Evolutionary conservation across 352 stramenopile species (phyloP), one percentile per base, ranked within the genome.

Genomic region (Pythium brassicae): DNA sequence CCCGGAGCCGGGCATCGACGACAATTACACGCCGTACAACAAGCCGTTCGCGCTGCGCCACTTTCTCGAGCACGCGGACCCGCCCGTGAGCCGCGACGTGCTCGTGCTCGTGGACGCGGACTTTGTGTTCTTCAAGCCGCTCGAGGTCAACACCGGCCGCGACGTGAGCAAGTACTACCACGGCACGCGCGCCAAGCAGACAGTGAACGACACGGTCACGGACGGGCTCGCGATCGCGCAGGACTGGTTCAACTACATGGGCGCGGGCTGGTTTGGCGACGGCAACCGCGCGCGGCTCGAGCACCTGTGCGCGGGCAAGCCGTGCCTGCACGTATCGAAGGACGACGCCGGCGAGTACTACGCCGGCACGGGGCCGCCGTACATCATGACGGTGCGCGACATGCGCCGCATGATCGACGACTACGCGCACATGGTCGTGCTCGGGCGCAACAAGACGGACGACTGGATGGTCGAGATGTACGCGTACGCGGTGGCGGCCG

Each of bases 11-110:
- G 68, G 67, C 42, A 53, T 80, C n/a, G 62, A 65, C 25, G 72
- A 86, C 59, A 2, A 56, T 19, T 86, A 82, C 61, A 68, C 61
- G 20, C 70, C 73, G 27, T 83, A 82, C 63, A 83, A 82, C 59
- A 85, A 85, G 43, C 72, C 75, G 25, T 83, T 75, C 50, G 55
- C 61, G 26, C 57, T 88, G 20, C 68, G 71, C 23, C 71, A 86
- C 61, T 88, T 74, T 50, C 56, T 86, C 9, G 45, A 57, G 29
- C 65, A 85, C 19, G 65, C 73, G 2, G 67, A 78, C 4, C 66
- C 74, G 26, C 71, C 72, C 0, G 67, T 85, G 6, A 60, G 59
- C 22, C 63, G 82, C 44, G 55, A 67, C 9, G 66, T 72, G 10
- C 27, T 63, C 20, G 25, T 46, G 22, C 51, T 63, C 32, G 48